These are phyloP conservation scores for Aspergillus phoenicis DNA, from an alignment of 2,329 filamentous ascomycete genomes.

Conservation along the genomic window DNA sequence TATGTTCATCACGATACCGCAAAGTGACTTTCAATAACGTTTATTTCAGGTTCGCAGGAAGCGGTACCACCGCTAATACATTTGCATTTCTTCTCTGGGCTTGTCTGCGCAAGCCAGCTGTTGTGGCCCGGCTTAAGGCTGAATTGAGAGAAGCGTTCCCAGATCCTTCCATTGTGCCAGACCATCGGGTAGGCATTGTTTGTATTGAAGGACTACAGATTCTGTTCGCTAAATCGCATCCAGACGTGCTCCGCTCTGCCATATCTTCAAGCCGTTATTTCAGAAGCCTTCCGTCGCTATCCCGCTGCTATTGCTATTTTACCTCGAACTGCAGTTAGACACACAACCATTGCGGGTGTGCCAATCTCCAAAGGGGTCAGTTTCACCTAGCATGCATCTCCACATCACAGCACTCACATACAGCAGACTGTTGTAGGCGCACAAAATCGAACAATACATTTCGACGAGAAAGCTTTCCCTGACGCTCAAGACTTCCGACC, in stretches of 20 bases:
- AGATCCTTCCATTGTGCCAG: background rate
- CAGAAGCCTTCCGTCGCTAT: slow-evolving; percentile 3
- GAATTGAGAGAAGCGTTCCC: slow-evolving; percentile 1
- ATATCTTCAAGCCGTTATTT: background rate
- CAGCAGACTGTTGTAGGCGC: background rate
- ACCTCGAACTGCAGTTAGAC: background rate
- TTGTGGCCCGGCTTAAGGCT: background rate
- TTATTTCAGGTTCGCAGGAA: background rate
- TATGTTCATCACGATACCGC: background rate
- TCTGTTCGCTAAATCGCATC: background rate
- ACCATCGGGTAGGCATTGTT: background rate
- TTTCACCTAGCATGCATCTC: background rate
- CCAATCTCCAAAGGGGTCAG: background rate
- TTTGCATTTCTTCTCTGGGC: background rate
- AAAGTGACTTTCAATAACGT: background rate
- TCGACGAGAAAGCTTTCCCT: background rate
- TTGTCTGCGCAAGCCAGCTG: background rate
- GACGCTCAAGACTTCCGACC: background rate
- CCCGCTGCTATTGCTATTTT: background rate
- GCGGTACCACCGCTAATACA: background rate
- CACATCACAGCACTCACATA: background rate
- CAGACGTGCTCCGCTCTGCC: background rate
- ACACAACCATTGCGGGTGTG: background rate
- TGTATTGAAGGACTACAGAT: too few species aligned
- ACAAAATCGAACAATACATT: background rate